A percentile compares a stretch with the other conserved stretches of the same genome.
Evolutionary conservation across 1,139 yeast genomes (phyloP).

Genomic region (Hansenula lynferdii): DNA sequence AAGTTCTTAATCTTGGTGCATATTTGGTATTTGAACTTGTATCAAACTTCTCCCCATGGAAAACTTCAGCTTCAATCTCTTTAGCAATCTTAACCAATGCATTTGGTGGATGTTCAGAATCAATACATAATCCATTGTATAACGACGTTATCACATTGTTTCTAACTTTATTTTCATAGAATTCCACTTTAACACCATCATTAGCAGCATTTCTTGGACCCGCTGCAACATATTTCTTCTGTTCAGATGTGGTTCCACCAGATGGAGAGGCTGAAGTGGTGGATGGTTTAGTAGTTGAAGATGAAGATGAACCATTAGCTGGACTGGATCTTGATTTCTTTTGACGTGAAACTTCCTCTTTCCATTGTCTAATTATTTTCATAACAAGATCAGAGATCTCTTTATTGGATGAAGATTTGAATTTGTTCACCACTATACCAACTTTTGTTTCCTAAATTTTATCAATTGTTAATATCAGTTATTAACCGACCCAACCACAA

Average conservation of each 20-base stretch:
- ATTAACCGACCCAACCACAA: background rate
- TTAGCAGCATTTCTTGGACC: slow-evolving; percentile 72
- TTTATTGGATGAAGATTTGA: slow-evolving; percentile 61
- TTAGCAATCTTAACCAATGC: slow-evolving; percentile 61
- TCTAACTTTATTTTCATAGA: slow-evolving; percentile 74
- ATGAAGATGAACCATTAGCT: slow-evolving; percentile 6
- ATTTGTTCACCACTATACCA: slow-evolving; percentile 95
- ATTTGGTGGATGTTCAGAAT: slow-evolving; percentile 51
- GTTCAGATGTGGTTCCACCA: slow-evolving; percentile 22
- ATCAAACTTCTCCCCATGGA: slow-evolving; percentile 49
- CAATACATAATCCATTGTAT: slow-evolving; percentile 86
- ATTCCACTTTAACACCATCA: slow-evolving; percentile 69
- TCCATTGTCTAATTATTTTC: slow-evolving; percentile 83
- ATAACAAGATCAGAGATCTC: slow-evolving; percentile 71
- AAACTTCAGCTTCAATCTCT: slow-evolving; percentile 71
- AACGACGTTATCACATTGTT: slow-evolving; percentile 80
- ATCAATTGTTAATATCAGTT: slow-evolving; percentile 6
- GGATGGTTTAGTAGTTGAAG: slow-evolving; percentile 5
- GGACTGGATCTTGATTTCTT: slow-evolving; percentile 34
- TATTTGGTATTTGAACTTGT: slow-evolving; percentile 26
- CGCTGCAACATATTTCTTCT: slow-evolving; percentile 31
- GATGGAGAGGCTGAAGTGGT: slow-evolving; percentile 7
- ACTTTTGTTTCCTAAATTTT: slow-evolving; percentile 70
- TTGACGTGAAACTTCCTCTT: slow-evolving; percentile 81
- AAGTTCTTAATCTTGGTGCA: slow-evolving; percentile 17